Conservation (phyloP, 495 filamentous ascomycete species). For the Hypoxylon lienhwacheense region DNA sequence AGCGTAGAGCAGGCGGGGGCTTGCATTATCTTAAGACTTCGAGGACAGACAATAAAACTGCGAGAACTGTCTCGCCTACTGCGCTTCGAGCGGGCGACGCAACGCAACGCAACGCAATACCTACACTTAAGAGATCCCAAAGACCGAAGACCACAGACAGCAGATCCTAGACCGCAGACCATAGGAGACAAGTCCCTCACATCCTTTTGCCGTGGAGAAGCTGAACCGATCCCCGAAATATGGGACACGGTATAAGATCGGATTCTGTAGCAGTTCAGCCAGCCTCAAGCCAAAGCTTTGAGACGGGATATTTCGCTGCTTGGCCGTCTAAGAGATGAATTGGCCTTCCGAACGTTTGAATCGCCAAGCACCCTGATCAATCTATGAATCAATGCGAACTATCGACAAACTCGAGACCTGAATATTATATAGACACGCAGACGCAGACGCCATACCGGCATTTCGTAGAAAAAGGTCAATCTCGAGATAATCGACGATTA, state of each 20-base stretch:
- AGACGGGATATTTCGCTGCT: neutral
- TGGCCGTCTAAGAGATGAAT: neutral
- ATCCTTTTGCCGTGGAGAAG: too few species aligned
- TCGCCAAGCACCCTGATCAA: conserved; percentile 6
- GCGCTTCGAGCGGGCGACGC: too few species aligned
- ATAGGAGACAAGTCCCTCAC: too few species aligned
- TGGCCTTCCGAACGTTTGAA: neutral
- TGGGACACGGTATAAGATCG: too few species aligned
- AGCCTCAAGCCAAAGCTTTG: too few species aligned
- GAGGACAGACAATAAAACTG: conserved; percentile 1
- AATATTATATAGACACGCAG: conserved; percentile 7
- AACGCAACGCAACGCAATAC: too few species aligned
- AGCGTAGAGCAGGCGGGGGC: conserved; percentile 3
- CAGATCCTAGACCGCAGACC: too few species aligned
- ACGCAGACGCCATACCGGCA: conserved; percentile 6
- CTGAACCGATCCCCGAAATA: too few species aligned
- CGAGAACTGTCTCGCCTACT: neutral
- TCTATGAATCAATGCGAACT: conserved; percentile 23
- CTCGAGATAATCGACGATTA: too few species aligned
- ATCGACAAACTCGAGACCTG: conserved; percentile 20
- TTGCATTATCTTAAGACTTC: conserved; percentile 2
- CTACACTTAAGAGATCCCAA: too few species aligned
- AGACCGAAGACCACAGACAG: too few species aligned
- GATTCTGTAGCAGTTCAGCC: too few species aligned
- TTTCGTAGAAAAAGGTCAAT: conserved; percentile 5